Evolutionary conservation across 805 yeast species (phyloP), one percentile per base, ranked within the genome.

Genomic region (Candida nitratophila): DNA sequence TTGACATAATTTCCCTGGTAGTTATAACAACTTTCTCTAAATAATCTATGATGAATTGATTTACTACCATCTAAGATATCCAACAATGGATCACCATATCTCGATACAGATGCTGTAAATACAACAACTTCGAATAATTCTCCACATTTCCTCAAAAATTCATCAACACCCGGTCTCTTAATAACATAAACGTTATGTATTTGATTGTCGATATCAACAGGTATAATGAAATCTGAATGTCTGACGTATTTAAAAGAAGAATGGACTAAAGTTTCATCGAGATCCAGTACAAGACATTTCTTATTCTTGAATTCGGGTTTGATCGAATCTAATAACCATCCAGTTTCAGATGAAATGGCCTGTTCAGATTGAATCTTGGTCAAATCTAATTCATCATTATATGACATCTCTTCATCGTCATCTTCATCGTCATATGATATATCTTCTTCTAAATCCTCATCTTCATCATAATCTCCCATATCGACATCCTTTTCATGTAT

Each of bases 101-200:
- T 79, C 50, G 93, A 77, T 12, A 93, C 98, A 37, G 95, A 83
- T 1, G 99, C 99, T 0, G 99, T 93, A 65, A 93, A 93, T 4
- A 93, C 96, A 21, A 93, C 98, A 45, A 93, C 96, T 65, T 93
- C 99, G 61, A 74, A 93, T 55, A 90, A 63, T 60, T 86, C 73
- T 24, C 97, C 96, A 40, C 91, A 96, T 50, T 77, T 74, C 54
- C 69, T 70, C 69, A 93, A 70, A 57, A 93, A 93, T 59, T 87
- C 95, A 65, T 93, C 99, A 41, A 95, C 98, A 1, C 99, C 99
- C 1, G 99, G 99, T 56, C 99, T 77, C 60, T 93, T 93, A 45
- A 90, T 89, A 21, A 93, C 99, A 61, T 89, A 93, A 37, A 93
- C 99, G 57, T 87, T 91, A 63, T 93, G 98, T 29, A 82, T 74